phyloP scores from a whole-genome alignment of 345 rosid species.

The Cardiospermum halicacabum region DNA sequence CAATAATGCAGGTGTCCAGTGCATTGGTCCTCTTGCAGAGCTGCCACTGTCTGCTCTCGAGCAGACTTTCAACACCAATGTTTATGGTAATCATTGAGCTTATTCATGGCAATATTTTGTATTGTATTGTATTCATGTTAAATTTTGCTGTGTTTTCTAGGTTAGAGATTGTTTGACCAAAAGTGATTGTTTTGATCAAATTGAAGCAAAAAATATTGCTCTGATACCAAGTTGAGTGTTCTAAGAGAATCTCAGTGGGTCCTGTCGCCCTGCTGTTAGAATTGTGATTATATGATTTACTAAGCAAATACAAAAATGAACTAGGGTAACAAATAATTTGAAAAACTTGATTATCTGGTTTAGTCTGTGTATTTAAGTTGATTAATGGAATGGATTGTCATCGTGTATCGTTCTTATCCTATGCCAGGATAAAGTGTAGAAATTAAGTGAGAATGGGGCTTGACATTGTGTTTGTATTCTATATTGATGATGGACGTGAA shows the following conservation, averaged over 20 bases:
- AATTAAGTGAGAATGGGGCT: background rate
- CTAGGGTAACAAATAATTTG: background rate
- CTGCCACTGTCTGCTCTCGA: conserved; percentile 56
- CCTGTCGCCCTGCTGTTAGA: background rate
- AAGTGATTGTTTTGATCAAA: too few species aligned
- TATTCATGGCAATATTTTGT: background rate
- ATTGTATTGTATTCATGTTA: too few species aligned
- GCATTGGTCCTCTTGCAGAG: conserved; percentile 87
- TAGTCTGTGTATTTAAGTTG: background rate
- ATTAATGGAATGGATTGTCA: background rate
- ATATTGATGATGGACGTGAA: background rate
- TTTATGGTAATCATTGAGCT: conserved; percentile 44
- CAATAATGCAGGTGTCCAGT: conserved; percentile 79
- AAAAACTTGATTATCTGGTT: background rate
- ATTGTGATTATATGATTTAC: background rate
- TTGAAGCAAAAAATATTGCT: too few species aligned
- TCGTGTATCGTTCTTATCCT: background rate
- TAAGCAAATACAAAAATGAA: background rate
- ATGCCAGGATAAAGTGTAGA: background rate
- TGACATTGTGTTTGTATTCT: background rate
- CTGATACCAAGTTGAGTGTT: too few species aligned
- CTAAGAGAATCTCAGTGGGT: too few species aligned
- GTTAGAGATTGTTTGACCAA: too few species aligned
- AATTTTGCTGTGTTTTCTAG: too few species aligned
- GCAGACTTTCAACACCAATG: conserved; percentile 61